Conservation (phyloP, 2,329 filamentous ascomycete genomes). For the Hypomyces rosellus region DNA sequence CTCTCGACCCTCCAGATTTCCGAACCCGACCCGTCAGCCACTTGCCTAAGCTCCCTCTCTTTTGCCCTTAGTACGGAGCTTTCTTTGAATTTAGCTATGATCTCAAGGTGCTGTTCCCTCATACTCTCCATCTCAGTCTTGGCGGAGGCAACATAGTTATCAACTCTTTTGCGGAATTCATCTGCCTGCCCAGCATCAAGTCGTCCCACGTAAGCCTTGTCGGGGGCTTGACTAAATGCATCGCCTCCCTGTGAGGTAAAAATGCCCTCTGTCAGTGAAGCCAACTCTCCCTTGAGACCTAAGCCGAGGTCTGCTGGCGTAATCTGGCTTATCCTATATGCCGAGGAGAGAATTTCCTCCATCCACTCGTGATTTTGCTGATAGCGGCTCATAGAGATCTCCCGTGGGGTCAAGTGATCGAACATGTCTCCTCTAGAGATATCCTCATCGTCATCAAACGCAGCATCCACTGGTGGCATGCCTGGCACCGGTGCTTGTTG, state of each 20-base stretch:
- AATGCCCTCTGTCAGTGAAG: conserved; percentile 75
- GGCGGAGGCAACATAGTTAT: conserved; percentile 64
- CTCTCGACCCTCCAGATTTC: conserved; percentile 62
- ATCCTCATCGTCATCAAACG: conserved; percentile 84
- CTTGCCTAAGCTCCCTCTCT: conserved; percentile 67
- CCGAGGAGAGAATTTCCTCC: conserved; percentile 91
- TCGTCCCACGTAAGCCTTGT: conserved; percentile 54
- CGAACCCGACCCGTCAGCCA: conserved; percentile 52
- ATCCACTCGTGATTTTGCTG: conserved; percentile 98
- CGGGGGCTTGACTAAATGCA: conserved; percentile 37
- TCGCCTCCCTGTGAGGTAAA: conserved; percentile 61
- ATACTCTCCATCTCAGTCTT: conserved; percentile 79
- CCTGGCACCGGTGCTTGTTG: conserved; percentile 27
- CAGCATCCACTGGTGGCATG: conserved; percentile 34
- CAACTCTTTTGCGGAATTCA: conserved; percentile 74
- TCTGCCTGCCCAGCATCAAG: conserved; percentile 72
- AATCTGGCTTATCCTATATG: conserved; percentile 80
- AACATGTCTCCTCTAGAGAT: conserved; percentile 81
- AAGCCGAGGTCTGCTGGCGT: conserved; percentile 80
- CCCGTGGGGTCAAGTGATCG: conserved; percentile 80
- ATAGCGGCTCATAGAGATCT: conserved; percentile 82
- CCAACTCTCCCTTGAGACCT: conserved; percentile 76
- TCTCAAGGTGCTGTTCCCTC: conserved; percentile 69
- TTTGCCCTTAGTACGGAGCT: conserved; percentile 64
- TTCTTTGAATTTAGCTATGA: conserved; percentile 67